phyloP scores from a whole-genome alignment of 345 rosid species.

The Lepidium aucheri region DNA sequence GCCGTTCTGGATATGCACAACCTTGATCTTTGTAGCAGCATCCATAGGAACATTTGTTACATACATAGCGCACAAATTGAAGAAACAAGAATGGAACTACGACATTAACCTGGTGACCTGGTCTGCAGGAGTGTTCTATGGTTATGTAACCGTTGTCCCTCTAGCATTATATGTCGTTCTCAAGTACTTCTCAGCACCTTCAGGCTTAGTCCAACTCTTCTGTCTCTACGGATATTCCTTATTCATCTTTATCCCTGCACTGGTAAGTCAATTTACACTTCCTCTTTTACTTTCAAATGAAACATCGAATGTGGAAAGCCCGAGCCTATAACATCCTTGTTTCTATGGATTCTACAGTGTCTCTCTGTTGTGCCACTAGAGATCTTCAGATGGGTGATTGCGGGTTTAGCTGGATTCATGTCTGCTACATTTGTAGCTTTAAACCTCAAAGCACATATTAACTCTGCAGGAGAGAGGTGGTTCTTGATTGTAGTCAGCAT shows the following conservation, averaged over 20 bases:
- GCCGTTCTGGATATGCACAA: slow-evolving; percentile 97
- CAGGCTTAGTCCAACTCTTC: slow-evolving; percentile 78
- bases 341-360: slow-evolving; percentile 44
- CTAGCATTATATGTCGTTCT: slow-evolving; percentile 64
- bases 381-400: slow-evolving; percentile 82
- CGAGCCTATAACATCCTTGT: no score
- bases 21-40: slow-evolving; percentile 90
- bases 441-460: slow-evolving; percentile 77
- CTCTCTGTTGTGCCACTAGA: slow-evolving; percentile 81
- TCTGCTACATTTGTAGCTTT: slow-evolving; percentile 86
- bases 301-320: neutral
- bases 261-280: slow-evolving; percentile 34
- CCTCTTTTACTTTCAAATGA: neutral
- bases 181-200: slow-evolving; percentile 96
- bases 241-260: slow-evolving; percentile 76
- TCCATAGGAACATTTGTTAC: slow-evolving; percentile 93
- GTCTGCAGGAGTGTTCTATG: slow-evolving; percentile 99
- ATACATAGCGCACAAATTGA: slow-evolving; percentile 78
- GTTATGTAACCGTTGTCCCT: slow-evolving; percentile 76
- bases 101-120: slow-evolving; percentile 92
- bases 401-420: slow-evolving; percentile 87
- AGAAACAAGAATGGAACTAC: slow-evolving; percentile 74
- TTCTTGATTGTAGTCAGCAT: slow-evolving; percentile 69
- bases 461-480: slow-evolving; percentile 86
- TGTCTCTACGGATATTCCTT: slow-evolving; percentile 92